Conservation (phyloP, 75 land plant genomes). For the Pinus tabuliformis region DNA sequence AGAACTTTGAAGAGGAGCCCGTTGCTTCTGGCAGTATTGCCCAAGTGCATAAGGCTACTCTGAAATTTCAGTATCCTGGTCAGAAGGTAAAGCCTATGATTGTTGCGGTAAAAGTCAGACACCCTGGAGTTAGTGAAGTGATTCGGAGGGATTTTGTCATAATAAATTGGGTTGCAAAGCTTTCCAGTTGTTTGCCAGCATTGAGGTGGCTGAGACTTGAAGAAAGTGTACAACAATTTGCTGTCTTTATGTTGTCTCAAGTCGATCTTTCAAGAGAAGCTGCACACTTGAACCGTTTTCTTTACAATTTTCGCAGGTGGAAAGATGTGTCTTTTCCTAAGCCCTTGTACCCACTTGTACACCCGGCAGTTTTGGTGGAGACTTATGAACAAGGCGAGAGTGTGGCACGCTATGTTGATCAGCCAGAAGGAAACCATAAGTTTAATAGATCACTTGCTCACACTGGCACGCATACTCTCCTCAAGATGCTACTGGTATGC, state of each 20-base stretch:
- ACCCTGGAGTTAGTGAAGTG: conserved; percentile 59
- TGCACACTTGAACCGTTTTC: conserved; percentile 84
- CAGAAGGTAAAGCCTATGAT: conserved; percentile 43
- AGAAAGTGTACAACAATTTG: conserved; percentile 86
- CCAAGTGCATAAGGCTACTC: conserved; percentile 69
- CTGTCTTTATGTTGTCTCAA: conserved; percentile 84
- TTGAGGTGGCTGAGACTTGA: conserved; percentile 72
- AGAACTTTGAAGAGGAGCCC: conserved; percentile 77
- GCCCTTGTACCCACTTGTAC: conserved; percentile 87
- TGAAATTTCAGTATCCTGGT: conserved; percentile 45
- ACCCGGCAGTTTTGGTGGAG: conserved; percentile 89
- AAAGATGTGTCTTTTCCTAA: conserved; percentile 89
- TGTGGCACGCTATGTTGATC: conserved; percentile 63
- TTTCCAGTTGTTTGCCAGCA: conserved; percentile 52
- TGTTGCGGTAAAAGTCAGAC: conserved; percentile 87
- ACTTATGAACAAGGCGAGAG: conserved; percentile 82
- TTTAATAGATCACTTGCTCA: conserved; percentile 68
- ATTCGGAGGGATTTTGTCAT: conserved; percentile 27
- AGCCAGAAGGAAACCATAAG: conserved; percentile 34
- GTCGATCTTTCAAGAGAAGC: conserved; percentile 92
- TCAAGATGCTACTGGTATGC: conserved; percentile 87
- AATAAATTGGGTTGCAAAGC: conserved; percentile 64
- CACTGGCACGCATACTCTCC: conserved; percentile 77
- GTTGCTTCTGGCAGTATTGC: conserved; percentile 89
- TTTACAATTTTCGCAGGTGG: conserved; percentile 82